Evolutionary conservation across 2,329 filamentous ascomycete species (phyloP), one percentile per base, ranked within the genome.

Genomic region (Pseudogymnoascus destructans): DNA sequence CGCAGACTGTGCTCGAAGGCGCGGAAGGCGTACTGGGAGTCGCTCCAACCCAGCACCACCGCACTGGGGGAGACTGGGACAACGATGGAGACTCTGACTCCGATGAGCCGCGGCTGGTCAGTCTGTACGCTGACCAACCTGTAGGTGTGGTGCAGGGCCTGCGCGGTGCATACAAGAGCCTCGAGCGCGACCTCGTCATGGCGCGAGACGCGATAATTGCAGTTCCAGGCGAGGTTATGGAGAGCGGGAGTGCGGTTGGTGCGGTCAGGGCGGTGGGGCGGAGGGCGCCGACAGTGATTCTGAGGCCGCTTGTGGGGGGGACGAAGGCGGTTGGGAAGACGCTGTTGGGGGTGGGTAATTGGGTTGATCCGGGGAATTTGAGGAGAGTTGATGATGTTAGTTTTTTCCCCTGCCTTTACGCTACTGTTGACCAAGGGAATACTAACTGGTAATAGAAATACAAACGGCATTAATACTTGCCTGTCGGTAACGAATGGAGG

Each of bases 131-230:
- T 0, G 88, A 97, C 65, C 93, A 97, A 68, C 95, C 95, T 0
- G 81, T 93, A 1, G 89, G 89, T 1, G 87, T 98, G 2, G 78
- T 92, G 3, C 88, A 95, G 65, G 93, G 93, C 3, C 75, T 98
- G 13, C 80, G 87, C 2, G 87, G 87, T 10, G 93, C 90, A 3
- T 92, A 91, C 66, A 77, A 84, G 25, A 88, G 90, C 57, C 77
- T 98, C 25, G 84, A 91, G 61, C 82, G 90, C 32, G 95, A 98
- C 70, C 76, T 98, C n/a, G 78, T 92, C 36, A 77, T 91, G 46
- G 89, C 93, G 0, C 79, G 85, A 59, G 90, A 98, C 72, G 93
- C 92, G 8, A 89, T 98, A 59, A 92, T 98, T 65, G 93, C 92
- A 1, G 89, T 98, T 23, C 92, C 93, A 0, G 88, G 86, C 0